phyloP scores from a whole-genome alignment of 129 eudicot species.

The Flaveria linearis region DNA sequence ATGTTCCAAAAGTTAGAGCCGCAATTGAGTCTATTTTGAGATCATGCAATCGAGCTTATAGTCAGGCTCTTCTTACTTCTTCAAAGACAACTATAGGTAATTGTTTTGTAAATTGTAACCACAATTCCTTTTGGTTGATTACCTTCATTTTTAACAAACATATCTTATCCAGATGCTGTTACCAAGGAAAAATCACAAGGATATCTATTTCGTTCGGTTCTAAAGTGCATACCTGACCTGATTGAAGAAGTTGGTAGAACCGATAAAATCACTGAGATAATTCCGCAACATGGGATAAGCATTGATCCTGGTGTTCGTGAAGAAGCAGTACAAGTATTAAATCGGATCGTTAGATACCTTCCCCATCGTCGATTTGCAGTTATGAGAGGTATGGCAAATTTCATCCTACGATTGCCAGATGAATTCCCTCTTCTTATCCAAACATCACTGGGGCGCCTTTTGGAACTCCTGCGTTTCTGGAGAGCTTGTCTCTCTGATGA shows the following conservation, averaged over 20 bases:
- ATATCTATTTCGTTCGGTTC: constrained; percentile 89
- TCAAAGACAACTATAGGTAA: constrained; percentile 92
- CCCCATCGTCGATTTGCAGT: constrained; percentile 99
- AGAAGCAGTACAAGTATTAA: constrained; percentile 96
- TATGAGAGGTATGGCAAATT: constrained; percentile 97
- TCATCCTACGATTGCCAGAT: constrained; percentile 82
- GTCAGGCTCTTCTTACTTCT: constrained; percentile 97
- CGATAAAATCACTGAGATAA: constrained; percentile 91
- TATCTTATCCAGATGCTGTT: constrained; percentile 67
- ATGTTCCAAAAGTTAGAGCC: constrained; percentile 95
- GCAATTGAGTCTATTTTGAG: constrained; percentile 91
- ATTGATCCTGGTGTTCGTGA: constrained; percentile 99
- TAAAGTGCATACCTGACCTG: constrained; percentile 92
- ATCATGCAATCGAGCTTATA: constrained; percentile 84
- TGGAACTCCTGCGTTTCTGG: constrained; percentile 95
- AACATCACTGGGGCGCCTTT: constrained; percentile 89
- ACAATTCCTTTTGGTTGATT: constrained; percentile 14
- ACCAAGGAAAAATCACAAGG: constrained; percentile 95
- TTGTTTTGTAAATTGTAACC: constrained; percentile 1
- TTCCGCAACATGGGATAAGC: constrained; percentile 95
- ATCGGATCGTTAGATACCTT: constrained; percentile 85
- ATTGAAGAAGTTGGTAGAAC: constrained; percentile 97
- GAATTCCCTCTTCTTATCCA: constrained; percentile 98
- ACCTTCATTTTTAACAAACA: constrained; percentile 9
- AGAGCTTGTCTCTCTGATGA: constrained; percentile 86